Evolutionary conservation across 2,329 filamentous ascomycete species (phyloP).

Genomic region (Pseudogymnoascus sp.): DNA sequence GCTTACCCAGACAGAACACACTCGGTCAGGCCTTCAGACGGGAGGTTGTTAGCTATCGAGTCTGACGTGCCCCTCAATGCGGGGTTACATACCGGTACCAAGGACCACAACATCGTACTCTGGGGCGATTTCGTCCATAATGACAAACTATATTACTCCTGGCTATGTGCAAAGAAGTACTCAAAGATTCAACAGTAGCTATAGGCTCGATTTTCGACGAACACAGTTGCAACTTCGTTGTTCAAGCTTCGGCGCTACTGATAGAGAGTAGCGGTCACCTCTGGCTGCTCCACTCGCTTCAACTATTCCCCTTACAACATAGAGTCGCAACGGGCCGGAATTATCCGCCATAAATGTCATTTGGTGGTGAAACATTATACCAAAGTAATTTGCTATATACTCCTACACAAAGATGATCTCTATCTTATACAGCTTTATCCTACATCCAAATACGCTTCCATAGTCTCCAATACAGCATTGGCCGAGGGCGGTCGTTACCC

Average conservation of each 20-base stretch:
- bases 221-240: conserved; percentile 4
- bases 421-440: conserved; percentile 9
- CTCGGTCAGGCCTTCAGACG: conserved; percentile 75
- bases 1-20: conserved; percentile 94
- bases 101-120: conserved; percentile 99
- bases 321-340: conserved; percentile 8
- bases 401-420: conserved; percentile 7
- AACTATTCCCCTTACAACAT: conserved; percentile 7
- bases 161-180: neutral
- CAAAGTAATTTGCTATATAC: conserved; percentile 8
- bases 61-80: conserved; percentile 22
- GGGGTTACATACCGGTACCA: conserved; percentile 73
- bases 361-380: conserved; percentile 4
- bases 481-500: neutral
- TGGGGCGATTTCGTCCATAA: conserved; percentile 95
- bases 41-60: conserved; percentile 24
- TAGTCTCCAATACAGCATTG: conserved; percentile 8
- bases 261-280: conserved; percentile 11
- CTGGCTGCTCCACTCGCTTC: conserved; percentile 10
- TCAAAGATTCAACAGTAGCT: neutral
- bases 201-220: conserved; percentile 2
- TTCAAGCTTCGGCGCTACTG: conserved; percentile 5
- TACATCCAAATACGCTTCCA: conserved; percentile 5
- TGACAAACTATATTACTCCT: conserved; percentile 21
- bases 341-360: conserved; percentile 2